Percentiles rank a stretch among this genome's conserved stretches.
phyloP scores from a whole-genome alignment of 192 early-diverging fungal species.

The Spinellus fusiger region DNA sequence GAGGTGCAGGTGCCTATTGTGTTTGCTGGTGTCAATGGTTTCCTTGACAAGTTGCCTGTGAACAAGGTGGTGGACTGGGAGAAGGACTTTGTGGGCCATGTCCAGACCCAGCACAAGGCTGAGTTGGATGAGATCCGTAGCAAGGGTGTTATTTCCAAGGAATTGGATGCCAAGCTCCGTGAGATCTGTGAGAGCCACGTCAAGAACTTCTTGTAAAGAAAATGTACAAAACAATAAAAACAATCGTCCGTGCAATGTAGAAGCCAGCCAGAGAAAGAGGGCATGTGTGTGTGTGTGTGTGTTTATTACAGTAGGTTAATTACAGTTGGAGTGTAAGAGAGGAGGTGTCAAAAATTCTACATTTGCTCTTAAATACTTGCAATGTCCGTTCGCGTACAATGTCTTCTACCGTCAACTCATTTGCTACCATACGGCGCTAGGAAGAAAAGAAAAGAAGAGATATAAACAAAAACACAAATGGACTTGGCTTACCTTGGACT shows the following conservation, averaged over 20 bases:
- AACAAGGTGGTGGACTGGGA: slow-evolving; percentile 91
- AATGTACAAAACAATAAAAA: not conserved
- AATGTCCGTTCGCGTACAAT: slow-evolving; percentile 64
- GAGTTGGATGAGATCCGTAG: slow-evolving; percentile 85
- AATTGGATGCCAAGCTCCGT: slow-evolving; percentile 89
- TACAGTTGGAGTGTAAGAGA: slow-evolving; percentile 5
- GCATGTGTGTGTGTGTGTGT: not conserved
- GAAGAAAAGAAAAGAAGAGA: not conserved
- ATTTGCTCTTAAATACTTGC: slow-evolving; percentile 62
- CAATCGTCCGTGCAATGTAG: too few relatives aligned
- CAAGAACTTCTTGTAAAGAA: slow-evolving; percentile 61
- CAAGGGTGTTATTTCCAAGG: slow-evolving; percentile 80
- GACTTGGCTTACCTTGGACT: slow-evolving; percentile 47
- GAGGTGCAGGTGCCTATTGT: slow-evolving; percentile 98
- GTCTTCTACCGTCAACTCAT: slow-evolving; percentile 63
- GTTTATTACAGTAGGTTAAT: not conserved
- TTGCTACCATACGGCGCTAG: slow-evolving; percentile 64
- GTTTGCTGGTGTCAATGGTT: slow-evolving; percentile 98
- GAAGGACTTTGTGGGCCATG: slow-evolving; percentile 76
- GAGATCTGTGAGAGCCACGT: slow-evolving; percentile 70
- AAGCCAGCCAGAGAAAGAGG: not conserved
- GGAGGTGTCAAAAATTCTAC: slow-evolving; percentile 47
- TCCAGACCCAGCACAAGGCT: slow-evolving; percentile 81
- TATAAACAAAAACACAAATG: not conserved
- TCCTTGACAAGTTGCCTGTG: slow-evolving; percentile 96